Evolutionary conservation across 768 basidiomycete species (phyloP).

Genomic region (Coprinopsis marcescibilis): DNA sequence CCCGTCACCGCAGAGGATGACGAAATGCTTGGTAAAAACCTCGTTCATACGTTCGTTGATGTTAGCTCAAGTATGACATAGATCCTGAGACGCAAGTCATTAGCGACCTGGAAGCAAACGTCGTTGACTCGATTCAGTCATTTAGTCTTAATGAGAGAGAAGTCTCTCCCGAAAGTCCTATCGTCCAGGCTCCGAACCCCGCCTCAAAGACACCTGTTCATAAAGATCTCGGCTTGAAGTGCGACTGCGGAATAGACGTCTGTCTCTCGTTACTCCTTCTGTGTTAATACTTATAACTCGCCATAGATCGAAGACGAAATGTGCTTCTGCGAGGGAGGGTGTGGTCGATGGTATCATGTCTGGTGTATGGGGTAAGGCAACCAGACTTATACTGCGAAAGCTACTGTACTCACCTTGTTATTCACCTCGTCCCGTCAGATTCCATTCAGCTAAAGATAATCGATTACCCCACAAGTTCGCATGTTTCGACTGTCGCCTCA

Average conservation of each 20-base stretch:
- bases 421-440: slow-evolving; percentile 33
- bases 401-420: neutral
- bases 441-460: slow-evolving; percentile 51
- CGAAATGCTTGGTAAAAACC: slow-evolving; percentile 44
- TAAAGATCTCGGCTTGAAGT: slow-evolving; percentile 43
- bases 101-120: slow-evolving; percentile 7
- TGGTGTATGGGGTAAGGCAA: slow-evolving; percentile 66
- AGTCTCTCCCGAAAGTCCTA: neutral
- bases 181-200: neutral
- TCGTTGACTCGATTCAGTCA: slow-evolving; percentile 34
- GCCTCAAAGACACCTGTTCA: neutral
- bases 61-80: slow-evolving; percentile 12
- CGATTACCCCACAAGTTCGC: slow-evolving; percentile 56
- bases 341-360: slow-evolving; percentile 67
- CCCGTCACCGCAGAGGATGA: slow-evolving; percentile 24
- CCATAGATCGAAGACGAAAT: slow-evolving; percentile 52
- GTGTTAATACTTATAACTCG: neutral
- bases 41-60: neutral
- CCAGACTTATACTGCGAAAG: neutral
- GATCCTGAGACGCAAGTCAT: slow-evolving; percentile 38
- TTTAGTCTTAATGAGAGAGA: slow-evolving; percentile 19
- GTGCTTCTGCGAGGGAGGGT: slow-evolving; percentile 68
- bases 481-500: slow-evolving; percentile 75
- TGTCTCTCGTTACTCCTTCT: neutral
- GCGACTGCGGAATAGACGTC: slow-evolving; percentile 65